Evolutionary conservation across 2,329 filamentous ascomycete genomes (phyloP).

Genomic region (Microascus cirrosus): DNA sequence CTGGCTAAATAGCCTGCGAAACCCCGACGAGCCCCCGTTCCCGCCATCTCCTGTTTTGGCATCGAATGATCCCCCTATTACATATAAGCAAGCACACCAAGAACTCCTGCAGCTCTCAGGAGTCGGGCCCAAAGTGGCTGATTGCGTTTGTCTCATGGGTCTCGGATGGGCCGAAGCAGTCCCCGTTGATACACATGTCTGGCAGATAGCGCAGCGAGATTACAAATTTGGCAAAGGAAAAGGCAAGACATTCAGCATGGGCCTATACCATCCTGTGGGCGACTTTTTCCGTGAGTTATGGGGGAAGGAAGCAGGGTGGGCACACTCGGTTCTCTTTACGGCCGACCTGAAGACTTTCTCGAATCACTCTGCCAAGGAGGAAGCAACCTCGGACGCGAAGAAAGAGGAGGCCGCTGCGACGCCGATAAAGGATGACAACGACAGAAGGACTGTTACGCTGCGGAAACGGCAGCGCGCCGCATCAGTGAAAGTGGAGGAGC

Average conservation of each 20-base stretch:
- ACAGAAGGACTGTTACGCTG: neutral
- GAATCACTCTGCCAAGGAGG: constrained; percentile 33
- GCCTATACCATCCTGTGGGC: constrained; percentile 79
- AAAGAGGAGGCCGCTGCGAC: constrained; percentile 1
- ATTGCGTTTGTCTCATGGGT: constrained; percentile 95
- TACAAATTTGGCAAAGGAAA: constrained; percentile 87
- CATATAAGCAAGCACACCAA: constrained; percentile 71
- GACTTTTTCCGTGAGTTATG: constrained; percentile 83
- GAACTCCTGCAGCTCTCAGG: constrained; percentile 70
- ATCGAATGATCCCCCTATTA: constrained; percentile 36
- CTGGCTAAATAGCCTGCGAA: constrained; percentile 72
- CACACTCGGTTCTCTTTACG: constrained; percentile 92
- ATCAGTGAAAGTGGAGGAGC: neutral
- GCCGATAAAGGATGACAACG: constrained; percentile 8
- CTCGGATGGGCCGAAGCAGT: constrained; percentile 92
- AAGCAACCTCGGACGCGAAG: constrained; percentile 1
- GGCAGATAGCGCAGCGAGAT: constrained; percentile 94
- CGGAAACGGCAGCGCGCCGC: neutral
- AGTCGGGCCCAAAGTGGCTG: constrained; percentile 92
- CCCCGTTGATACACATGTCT: constrained; percentile 94
- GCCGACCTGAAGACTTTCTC: constrained; percentile 83
- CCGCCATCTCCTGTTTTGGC: constrained; percentile 18
- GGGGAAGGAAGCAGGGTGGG: constrained; percentile 94
- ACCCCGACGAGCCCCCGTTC: constrained; percentile 59
- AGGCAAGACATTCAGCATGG: constrained; percentile 75